Conservation (phyloP, 164 flowering plant genomes). For the Aristolochia californica region DNA sequence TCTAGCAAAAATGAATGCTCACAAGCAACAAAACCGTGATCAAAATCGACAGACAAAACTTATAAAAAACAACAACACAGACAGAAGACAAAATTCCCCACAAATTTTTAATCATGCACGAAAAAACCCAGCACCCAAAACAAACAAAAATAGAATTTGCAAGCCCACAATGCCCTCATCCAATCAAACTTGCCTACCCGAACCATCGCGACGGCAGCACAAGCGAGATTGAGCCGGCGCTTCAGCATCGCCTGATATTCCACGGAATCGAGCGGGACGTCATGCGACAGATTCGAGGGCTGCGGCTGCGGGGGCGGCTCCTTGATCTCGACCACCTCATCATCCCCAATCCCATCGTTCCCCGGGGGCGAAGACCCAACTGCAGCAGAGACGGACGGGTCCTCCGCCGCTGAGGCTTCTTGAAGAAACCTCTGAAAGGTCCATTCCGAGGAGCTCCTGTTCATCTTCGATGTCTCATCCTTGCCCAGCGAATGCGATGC, state of each 20-base stretch:
- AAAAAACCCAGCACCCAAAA: too few relatives aligned
- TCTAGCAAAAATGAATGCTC: too few relatives aligned
- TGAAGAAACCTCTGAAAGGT: slow-evolving; percentile 69
- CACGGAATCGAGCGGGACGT: slow-evolving; percentile 36
- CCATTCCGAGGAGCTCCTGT: slow-evolving; percentile 87
- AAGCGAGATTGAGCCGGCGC: slow-evolving; percentile 66
- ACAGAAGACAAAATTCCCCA: too few relatives aligned
- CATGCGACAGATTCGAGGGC: slow-evolving; percentile 8
- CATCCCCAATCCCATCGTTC: background rate
- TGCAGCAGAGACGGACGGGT: slow-evolving; percentile 3
- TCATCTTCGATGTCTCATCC: slow-evolving; percentile 27
- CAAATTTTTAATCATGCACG: too few relatives aligned
- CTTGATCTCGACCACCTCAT: slow-evolving; percentile 21
- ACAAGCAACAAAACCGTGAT: too few relatives aligned
- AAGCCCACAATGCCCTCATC: background rate
- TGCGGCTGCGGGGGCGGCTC: slow-evolving; percentile 4
- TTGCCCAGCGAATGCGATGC: slow-evolving; percentile 10
- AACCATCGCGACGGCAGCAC: slow-evolving; percentile 81
- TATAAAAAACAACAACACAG: too few relatives aligned
- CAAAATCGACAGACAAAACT: too few relatives aligned
- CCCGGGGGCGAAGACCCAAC: slow-evolving; percentile 4
- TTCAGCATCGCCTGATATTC: slow-evolving; percentile 72
- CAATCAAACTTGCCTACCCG: slow-evolving; percentile 32
- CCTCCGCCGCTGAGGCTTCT: slow-evolving; percentile 18
- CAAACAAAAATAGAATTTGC: background rate